Base-by-base conservation (phyloP, 768 basidiomycete genomes). In the Ephemerocybe angulata region DNA sequence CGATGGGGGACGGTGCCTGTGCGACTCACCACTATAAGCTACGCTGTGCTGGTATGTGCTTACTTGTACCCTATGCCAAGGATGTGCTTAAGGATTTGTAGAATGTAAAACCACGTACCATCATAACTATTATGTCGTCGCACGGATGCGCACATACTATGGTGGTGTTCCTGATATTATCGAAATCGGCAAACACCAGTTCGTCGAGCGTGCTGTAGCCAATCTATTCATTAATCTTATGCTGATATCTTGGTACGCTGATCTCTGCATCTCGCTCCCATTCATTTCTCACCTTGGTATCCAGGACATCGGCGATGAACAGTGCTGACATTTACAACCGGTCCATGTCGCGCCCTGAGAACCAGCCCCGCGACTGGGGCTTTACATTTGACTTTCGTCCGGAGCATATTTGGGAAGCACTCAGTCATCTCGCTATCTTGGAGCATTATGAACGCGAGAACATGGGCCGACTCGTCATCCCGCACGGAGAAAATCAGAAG, bases 101-200 rank as follows among this genome's bases (percentile, higher is more conserved):
- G 33, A 8, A 8, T 35, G 33, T 17, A 8, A 17, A 17, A 35
- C 33, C 17, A 35, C 33, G 22, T 68, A 68, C 52, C 62, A 67
- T 46, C 58, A 62, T 54, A 65, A 68, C 52, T 70, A 63, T 41
- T 50, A 33, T 19, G 64, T 69, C 27, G 30, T 50, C 12, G 41
- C 60, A 2, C 48, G 50, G 13, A 31, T 47, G 3, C 56, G 63
- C 4, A 64, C 57, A 3, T 69, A 70, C 33, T 67, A 69, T 42
- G 43, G 43, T 17, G 57, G 58, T 8, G 58, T 62, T 17, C 63
- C 69, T 15, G 47, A 59, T 10, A 28, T 46, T 19, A 62, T 70
- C 25, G 56, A 70, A 40, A 57, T 71, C 19, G 61, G 56, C 10
- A 59, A 69, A 33, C 68, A 71, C 53, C 64, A 65, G 22, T 71